These are phyloP conservation scores for Eucommia ulmoides DNA, from an alignment of 257 asterid species.

Conservation along the genomic window DNA sequence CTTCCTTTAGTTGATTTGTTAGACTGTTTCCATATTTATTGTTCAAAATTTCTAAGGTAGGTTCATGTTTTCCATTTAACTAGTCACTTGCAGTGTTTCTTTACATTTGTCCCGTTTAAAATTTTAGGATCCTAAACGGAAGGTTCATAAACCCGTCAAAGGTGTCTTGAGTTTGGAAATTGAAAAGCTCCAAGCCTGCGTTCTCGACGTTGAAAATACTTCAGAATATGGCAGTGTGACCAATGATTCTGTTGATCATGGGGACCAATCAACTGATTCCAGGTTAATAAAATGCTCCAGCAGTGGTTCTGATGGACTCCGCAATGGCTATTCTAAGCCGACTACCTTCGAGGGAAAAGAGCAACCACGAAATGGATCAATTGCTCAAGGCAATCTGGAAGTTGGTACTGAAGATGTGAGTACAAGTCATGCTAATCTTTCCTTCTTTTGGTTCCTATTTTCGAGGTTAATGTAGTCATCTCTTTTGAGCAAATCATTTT, in stretches of 20 bases:
- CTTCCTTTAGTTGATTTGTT: not conserved
- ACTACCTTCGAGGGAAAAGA: slow-evolving; percentile 39
- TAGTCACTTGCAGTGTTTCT: not conserved
- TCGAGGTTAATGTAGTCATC: too few species aligned
- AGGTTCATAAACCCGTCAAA: slow-evolving; percentile 93
- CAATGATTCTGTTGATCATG: slow-evolving; percentile 44
- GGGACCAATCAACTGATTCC: slow-evolving; percentile 23
- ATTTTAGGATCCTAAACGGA: slow-evolving; percentile 89
- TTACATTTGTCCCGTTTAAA: slow-evolving; percentile 4
- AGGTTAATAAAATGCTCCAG: slow-evolving; percentile 27
- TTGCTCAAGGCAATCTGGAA: slow-evolving; percentile 36
- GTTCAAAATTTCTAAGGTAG: not conserved
- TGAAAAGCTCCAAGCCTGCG: slow-evolving; percentile 74
- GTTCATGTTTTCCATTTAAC: slow-evolving; percentile 9
- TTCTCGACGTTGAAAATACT: slow-evolving; percentile 46
- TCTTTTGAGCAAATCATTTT: too few species aligned
- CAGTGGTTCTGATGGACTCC: slow-evolving; percentile 35
- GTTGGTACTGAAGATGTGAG: slow-evolving; percentile 45
- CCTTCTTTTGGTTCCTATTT: too few species aligned
- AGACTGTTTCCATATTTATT: not conserved
- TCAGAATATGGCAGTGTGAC: slow-evolving; percentile 36
- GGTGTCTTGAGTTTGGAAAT: slow-evolving; percentile 88
- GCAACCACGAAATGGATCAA: slow-evolving; percentile 61
- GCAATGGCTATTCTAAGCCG: slow-evolving; percentile 29
- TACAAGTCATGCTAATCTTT: not conserved